Base-by-base conservation (phyloP, 495 filamentous ascomycete genomes). In the Eremomyces bilateralis region DNA sequence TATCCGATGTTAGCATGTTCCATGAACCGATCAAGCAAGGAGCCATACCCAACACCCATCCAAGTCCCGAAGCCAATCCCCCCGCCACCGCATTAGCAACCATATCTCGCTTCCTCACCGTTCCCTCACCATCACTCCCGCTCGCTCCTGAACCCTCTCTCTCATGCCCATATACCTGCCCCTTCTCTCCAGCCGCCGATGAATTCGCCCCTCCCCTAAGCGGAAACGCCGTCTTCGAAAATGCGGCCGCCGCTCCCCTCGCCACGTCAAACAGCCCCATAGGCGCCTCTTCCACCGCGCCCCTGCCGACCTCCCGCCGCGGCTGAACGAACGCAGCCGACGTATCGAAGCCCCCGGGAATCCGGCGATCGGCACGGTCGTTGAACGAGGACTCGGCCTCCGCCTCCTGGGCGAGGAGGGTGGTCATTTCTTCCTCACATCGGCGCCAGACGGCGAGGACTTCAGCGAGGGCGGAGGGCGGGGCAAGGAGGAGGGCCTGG, bases 251-350 rank as follows among this genome's bases (percentile, higher is more conserved):
- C 20, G 83, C 82, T 34, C 74, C 81, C 19, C 81, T 64, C 4
- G 84, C 82, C 28, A 95, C 69, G 41, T 93, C 90, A 47, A 97
- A 95, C 17, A 95, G 59, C 1, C 81, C 83, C 74, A 94, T 84
- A 0, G 88, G 88, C 21, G 80, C 77, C 47, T 90, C 83, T 34
- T 81, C 49, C 11, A 48, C 50, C 18, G 27, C 64, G 12, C 46
- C 43, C 20, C 44, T 40, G 13, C 50, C 49, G 20, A 52, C 42
- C 36, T 51, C 49, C 13, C 52, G 42, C 15, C 48, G 36, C n/a
- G 48, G 45, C 31, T 46, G 50, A 39, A 24, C 48, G 47, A 51
- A 27, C 4, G 53, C 38, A 16, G 47, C 37, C 27, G 42, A 51
- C 43, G 28, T 12, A 21, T 12, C 25, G 27, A 83, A 88, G 6